Base-by-base conservation (phyloP, 2,329 filamentous ascomycete species). In the Calonectria henricotiae region DNA sequence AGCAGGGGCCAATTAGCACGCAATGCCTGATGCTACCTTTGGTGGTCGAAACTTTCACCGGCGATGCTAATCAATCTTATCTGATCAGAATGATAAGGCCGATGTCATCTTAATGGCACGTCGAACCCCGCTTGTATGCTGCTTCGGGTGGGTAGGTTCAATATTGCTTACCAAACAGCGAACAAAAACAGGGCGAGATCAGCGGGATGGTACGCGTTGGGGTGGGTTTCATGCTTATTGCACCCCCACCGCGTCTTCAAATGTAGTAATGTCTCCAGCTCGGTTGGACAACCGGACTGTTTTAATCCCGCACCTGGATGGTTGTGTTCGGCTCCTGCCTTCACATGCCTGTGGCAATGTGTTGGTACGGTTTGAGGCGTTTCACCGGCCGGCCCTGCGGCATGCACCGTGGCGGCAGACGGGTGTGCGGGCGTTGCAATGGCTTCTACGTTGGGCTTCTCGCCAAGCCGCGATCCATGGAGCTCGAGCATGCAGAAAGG, bases 1-100 rank as follows among this genome's bases (percentile, higher is more conserved):
- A 17, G 35, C 51, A 39, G 51, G 51, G 51, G 51, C 20, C 20
- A 23, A 41, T 17, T 11, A 23, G 12, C 35, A 15, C 32, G 12
- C 20, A 46, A 46, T 46, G 43, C 7, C 11, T 20, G n/a, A 46
- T 46, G 43, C 43, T 46, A 20, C 51, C 32, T 23, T 17, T n/a
- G 32, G 32, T 58, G 12, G 35, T 58, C n/a, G 39, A 39, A 58
- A 58, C 23, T 58, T 25, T 39, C 35, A 13, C 20, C 37, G n/a
- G n/a, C 51, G 23, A 39, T 23, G 23, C 32, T 58, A 37, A 58
- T 58, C 51, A 58, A 58, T 58, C 51, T 58, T 58, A 58, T 58
- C 51, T 39, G 51, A 58, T 58, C 51, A n/a, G 51, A 58, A 25
- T 46, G 51, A 58, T 58, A 58, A 58, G 32, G 13, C 32, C 51